Evolutionary conservation across 1,284 basidiomycete genomes (phyloP).

Genomic region (Ceratobasidium sp.): DNA sequence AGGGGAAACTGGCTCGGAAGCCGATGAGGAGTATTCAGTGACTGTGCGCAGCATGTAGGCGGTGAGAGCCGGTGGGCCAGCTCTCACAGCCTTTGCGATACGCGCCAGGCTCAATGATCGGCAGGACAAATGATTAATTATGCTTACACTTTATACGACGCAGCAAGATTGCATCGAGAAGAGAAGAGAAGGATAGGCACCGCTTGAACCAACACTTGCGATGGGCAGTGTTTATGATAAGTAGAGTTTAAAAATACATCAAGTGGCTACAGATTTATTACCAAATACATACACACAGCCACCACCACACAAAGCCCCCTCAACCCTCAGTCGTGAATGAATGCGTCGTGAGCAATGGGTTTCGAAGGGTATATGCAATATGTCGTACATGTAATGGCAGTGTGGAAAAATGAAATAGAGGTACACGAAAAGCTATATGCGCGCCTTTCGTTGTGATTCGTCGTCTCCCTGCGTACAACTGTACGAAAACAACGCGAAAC

Average conservation of each 20-base stretch:
- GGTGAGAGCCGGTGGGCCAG: neutral
- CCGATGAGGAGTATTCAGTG: neutral
- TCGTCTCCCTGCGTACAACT: neutral
- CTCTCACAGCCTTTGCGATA: constrained; percentile 17
- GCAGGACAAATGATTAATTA: constrained; percentile 8
- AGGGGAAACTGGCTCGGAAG: neutral
- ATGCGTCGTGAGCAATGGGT: neutral
- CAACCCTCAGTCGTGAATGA: neutral
- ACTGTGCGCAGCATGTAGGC: constrained; percentile 16
- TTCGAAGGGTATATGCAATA: constrained; percentile 21
- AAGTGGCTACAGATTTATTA: constrained; percentile 15
- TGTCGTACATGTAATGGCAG: constrained; percentile 1
- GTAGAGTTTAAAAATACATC: constrained; percentile 12
- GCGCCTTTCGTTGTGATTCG: constrained; percentile 12
- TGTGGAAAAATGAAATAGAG: constrained; percentile 5
- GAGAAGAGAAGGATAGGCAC: constrained; percentile 2
- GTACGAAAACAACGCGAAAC: neutral
- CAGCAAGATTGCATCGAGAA: neutral
- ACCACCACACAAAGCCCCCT: neutral
- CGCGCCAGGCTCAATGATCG: neutral
- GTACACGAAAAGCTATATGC: constrained; percentile 24
- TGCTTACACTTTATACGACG: neutral
- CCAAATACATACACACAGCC: constrained; percentile 24
- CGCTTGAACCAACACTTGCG: neutral
- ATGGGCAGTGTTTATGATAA: neutral